Evolutionary conservation across 164 flowering plant genomes (phyloP).

Genomic region (Cinnamomum chago): DNA sequence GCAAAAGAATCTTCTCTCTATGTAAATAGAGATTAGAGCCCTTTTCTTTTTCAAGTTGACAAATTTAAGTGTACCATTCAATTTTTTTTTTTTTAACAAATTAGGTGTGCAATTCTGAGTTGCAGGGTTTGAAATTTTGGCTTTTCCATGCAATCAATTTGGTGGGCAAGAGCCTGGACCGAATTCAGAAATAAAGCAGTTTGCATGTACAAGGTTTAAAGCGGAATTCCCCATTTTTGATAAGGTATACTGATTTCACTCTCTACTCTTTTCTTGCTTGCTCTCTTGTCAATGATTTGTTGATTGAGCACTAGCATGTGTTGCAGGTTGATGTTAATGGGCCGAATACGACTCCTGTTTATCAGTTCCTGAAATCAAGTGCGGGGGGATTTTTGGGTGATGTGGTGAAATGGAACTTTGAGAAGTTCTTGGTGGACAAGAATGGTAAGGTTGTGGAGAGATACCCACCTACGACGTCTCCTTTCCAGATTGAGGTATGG

Average conservation of each 20-base stretch:
- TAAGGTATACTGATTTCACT: slow-evolving; percentile 42
- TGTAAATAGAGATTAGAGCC: background rate
- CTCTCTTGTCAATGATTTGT: background rate
- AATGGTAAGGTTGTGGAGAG: slow-evolving; percentile 88
- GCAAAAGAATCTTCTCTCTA: too few species aligned
- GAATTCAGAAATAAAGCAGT: slow-evolving; percentile 74
- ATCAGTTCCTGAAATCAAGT: slow-evolving; percentile 81
- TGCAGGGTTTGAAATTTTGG: slow-evolving; percentile 87
- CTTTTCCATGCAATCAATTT: slow-evolving; percentile 97
- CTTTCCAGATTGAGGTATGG: slow-evolving; percentile 89
- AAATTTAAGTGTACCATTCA: background rate
- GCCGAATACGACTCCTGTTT: slow-evolving; percentile 81
- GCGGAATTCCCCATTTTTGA: slow-evolving; percentile 96
- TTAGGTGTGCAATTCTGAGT: background rate
- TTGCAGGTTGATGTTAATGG: slow-evolving; percentile 89
- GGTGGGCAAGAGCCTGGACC: slow-evolving; percentile 93
- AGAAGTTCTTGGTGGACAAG: slow-evolving; percentile 87
- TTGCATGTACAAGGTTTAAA: slow-evolving; percentile 85
- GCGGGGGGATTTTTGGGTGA: slow-evolving; percentile 84
- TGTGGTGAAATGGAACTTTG: slow-evolving; percentile 90
- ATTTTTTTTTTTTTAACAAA: too few species aligned
- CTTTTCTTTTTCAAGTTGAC: background rate
- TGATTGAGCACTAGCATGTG: background rate
- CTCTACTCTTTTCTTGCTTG: background rate
- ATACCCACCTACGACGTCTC: slow-evolving; percentile 84